Percentiles rank a stretch among this genome's conserved stretches.
Conservation (phyloP, 495 filamentous ascomycete species). For the Penicillium fimorum region DNA sequence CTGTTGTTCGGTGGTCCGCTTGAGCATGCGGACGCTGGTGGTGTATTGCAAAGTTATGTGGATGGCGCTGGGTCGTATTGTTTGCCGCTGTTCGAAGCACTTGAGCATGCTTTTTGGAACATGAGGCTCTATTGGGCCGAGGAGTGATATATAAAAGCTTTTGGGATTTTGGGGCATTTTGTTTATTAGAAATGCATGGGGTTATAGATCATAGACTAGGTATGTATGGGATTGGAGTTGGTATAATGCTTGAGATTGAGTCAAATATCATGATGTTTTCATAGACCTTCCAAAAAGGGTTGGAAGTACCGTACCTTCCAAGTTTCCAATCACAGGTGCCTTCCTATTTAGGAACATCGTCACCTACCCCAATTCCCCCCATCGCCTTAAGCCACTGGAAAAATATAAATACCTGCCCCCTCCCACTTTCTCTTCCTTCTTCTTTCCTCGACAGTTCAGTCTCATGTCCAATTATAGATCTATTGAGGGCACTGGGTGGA, state of each 20-base stretch:
- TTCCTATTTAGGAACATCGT: neutral
- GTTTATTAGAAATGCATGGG: neutral
- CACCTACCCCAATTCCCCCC: neutral
- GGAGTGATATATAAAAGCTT: neutral
- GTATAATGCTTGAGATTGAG: neutral
- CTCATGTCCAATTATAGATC: too few species aligned
- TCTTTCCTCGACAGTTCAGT: neutral
- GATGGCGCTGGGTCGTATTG: slow-evolving; percentile 22
- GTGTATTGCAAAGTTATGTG: slow-evolving; percentile 27
- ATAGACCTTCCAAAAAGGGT: neutral
- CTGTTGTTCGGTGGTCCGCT: slow-evolving; percentile 38
- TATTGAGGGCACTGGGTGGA: too few species aligned
- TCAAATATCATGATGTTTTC: neutral
- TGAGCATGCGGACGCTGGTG: slow-evolving; percentile 32
- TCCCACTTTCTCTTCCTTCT: neutral
- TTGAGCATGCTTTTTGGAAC: slow-evolving; percentile 45
- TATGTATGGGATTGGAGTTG: slow-evolving; percentile 2
- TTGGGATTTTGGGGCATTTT: neutral
- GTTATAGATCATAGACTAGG: neutral
- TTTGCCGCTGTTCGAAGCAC: slow-evolving; percentile 35
- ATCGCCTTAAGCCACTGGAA: neutral
- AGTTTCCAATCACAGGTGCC: neutral
- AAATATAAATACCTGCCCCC: neutral
- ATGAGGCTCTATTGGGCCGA: slow-evolving; percentile 39
- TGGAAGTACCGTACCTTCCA: too few species aligned